A percentile compares a stretch with the other conserved stretches of the same genome.
These are phyloP conservation scores for Kluyveromyces dobzhanskii DNA, from an alignment of 805 yeast genomes.

Conservation along the genomic window DNA sequence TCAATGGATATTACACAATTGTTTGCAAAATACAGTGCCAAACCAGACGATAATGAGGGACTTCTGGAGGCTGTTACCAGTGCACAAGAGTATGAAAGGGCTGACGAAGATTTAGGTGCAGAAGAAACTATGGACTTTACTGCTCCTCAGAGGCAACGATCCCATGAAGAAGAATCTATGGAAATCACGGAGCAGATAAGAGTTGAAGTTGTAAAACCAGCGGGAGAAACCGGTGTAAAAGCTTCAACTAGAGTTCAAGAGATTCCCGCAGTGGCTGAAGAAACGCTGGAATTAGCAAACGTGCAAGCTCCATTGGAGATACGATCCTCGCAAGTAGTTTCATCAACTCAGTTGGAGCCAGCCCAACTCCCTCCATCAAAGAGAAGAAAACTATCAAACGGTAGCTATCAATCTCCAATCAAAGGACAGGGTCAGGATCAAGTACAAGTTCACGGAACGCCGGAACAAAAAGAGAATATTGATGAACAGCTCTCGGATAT, in stretches of 20 bases:
- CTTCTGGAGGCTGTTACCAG: background rate
- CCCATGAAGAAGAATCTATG: slow-evolving; percentile 6
- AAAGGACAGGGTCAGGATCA: background rate
- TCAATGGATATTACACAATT: slow-evolving; percentile 20
- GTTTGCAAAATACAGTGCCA: slow-evolving; percentile 12
- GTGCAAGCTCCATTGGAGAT: slow-evolving; percentile 2
- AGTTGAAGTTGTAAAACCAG: background rate
- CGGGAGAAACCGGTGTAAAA: slow-evolving; percentile 10
- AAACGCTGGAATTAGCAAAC: slow-evolving; percentile 14
- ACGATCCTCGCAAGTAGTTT: slow-evolving; percentile 3
- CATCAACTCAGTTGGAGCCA: slow-evolving; percentile 7
- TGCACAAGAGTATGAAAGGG: background rate
- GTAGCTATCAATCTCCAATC: slow-evolving; percentile 4
- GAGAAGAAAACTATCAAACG: slow-evolving; percentile 1
- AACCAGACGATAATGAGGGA: slow-evolving; percentile 2
- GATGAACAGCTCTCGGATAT: slow-evolving; percentile 16
- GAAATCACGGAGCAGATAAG: slow-evolving; percentile 4
- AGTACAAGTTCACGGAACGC: slow-evolving; percentile 3
- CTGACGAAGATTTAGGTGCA: background rate
- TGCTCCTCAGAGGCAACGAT: background rate
- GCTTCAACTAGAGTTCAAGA: slow-evolving; percentile 10
- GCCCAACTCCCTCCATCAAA: background rate
- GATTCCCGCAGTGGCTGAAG: slow-evolving; percentile 4
- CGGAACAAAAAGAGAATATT: slow-evolving; percentile 6
- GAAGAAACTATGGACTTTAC: slow-evolving; percentile 13